phyloP scores from a whole-genome alignment of 1,284 basidiomycete genomes.

The Cryptococcus jaspeensis region DNA sequence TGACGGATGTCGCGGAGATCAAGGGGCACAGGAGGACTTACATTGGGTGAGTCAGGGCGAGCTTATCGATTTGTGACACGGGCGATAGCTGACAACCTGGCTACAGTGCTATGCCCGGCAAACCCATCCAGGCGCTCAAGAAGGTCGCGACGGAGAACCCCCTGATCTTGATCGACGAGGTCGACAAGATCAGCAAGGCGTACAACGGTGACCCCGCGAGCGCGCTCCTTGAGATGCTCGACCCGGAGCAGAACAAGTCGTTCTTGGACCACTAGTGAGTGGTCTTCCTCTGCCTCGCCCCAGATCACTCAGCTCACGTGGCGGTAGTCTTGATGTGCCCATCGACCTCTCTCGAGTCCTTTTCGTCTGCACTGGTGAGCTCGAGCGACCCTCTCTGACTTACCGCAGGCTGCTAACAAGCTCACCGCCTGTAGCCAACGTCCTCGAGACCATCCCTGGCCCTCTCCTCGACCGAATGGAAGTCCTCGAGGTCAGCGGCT shows the following conservation, averaged over 20 bases:
- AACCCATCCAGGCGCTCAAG: slow-evolving; percentile 96
- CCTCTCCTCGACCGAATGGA: slow-evolving; percentile 97
- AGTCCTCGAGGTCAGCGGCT: slow-evolving; percentile 93
- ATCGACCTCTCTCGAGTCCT: slow-evolving; percentile 93
- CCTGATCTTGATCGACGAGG: slow-evolving; percentile 93
- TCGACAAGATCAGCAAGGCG: slow-evolving; percentile 93
- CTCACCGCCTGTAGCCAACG: slow-evolving; percentile 63
- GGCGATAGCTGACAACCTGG: slow-evolving; percentile 1
- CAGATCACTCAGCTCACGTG: not conserved
- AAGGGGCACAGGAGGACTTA: slow-evolving; percentile 98
- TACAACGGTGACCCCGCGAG: slow-evolving; percentile 95
- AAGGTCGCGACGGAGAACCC: slow-evolving; percentile 97
- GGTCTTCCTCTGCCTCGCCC: not conserved
- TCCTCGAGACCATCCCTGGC: slow-evolving; percentile 92
- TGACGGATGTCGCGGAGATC: slow-evolving; percentile 98
- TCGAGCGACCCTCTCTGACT: not conserved
- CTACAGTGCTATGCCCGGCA: slow-evolving; percentile 83
- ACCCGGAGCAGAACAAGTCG: slow-evolving; percentile 94
- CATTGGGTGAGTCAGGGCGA: slow-evolving; percentile 65
- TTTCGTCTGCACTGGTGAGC: slow-evolving; percentile 86
- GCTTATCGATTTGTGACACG: too few relatives aligned
- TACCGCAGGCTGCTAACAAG: not conserved
- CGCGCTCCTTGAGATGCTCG: slow-evolving; percentile 93
- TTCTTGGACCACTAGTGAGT: slow-evolving; percentile 94
- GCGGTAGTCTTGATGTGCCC: slow-evolving; percentile 84